Evolutionary conservation across 2,329 filamentous ascomycete species (phyloP), one percentile per base, ranked within the genome.

Genomic region (Metarhizium sp.): DNA sequence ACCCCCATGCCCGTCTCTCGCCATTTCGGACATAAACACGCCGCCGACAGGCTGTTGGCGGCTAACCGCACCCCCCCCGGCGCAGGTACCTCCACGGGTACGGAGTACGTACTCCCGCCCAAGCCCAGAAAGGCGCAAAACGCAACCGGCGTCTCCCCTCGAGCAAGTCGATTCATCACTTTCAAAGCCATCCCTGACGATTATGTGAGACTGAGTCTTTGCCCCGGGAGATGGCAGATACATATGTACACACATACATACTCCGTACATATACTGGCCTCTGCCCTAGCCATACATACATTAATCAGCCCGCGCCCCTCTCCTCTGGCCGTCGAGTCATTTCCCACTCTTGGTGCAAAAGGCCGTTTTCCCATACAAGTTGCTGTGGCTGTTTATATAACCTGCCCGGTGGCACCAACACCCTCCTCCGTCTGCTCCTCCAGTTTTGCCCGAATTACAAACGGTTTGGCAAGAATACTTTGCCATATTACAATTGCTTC

Each of bases 21-120:
- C 51, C 40, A 53, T 56, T 48, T 53, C 55, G 55, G 55, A 56
- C 51, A 56, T 53, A 46, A 52, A 46, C 46, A 32, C 55, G 45
- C 36, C 47, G 45, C 55, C 55, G 55, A 56, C 51, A 16, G 11
- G 36, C 14, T 7, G 32, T 6, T 34, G 32, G 32, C 0, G 32
- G 32, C 32, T 34, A 34, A 10, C 32, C 3, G 25, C 32, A 34
- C 32, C 10, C 32, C 32, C 14, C 38, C 13, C 38, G 38, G 11
- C 4, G 11, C 38, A 36, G 38, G n/a, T 45, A 45, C 42, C n/a
- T 45, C 13, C 40, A 6, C 16, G 16, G 11, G 40, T 43, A 43
- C 40, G 8, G 34, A 36, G 40, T n/a, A 43, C 40, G 13, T 43
- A 18, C 2, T 16, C 40, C 16, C 13, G 10, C 11, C 45, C 45